Evolutionary conservation across 2,329 filamentous ascomycete genomes (phyloP).

Genomic region (Myotisia sp.): DNA sequence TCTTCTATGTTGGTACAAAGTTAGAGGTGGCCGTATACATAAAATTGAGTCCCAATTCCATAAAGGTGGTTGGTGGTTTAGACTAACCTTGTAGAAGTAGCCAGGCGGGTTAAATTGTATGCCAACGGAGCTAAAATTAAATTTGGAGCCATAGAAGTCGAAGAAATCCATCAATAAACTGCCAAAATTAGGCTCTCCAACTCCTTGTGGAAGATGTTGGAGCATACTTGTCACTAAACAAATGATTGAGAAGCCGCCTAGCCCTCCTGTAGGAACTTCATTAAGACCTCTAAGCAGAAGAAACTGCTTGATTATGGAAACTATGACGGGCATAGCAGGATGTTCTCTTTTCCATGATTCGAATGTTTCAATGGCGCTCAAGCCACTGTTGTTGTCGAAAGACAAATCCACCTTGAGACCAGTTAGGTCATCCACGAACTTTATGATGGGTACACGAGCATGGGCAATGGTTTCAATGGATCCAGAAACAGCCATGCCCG

Average conservation of each 20-base stretch:
- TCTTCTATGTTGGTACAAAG: conserved; percentile 1
- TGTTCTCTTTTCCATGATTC: conserved; percentile 62
- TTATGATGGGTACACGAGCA: conserved; percentile 83
- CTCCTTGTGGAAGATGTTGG: conserved; percentile 60
- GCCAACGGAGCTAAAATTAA: conserved; percentile 54
- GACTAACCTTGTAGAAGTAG: conserved; percentile 58
- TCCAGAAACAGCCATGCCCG: conserved; percentile 43
- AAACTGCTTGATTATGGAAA: conserved; percentile 84
- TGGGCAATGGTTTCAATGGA: conserved; percentile 54
- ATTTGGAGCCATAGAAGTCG: conserved; percentile 71
- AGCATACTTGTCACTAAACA: conserved; percentile 85
- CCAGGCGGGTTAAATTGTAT: conserved; percentile 63
- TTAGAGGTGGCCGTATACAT: no score
- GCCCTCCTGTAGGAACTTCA: conserved; percentile 77
- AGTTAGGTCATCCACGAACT: conserved; percentile 67
- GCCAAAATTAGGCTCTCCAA: conserved; percentile 57
- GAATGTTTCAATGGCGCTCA: conserved; percentile 70
- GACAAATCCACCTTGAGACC: conserved; percentile 81
- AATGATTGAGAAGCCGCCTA: conserved; percentile 87
- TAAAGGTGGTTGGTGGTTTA: conserved; percentile 7
- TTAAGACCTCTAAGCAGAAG: conserved; percentile 79
- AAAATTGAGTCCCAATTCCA: no score
- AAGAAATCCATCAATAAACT: conserved; percentile 77
- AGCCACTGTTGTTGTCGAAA: conserved; percentile 78
- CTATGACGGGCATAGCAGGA: conserved; percentile 72